Base-by-base conservation (phyloP, 768 basidiomycete species). In the Boletellus emodensis region DNA sequence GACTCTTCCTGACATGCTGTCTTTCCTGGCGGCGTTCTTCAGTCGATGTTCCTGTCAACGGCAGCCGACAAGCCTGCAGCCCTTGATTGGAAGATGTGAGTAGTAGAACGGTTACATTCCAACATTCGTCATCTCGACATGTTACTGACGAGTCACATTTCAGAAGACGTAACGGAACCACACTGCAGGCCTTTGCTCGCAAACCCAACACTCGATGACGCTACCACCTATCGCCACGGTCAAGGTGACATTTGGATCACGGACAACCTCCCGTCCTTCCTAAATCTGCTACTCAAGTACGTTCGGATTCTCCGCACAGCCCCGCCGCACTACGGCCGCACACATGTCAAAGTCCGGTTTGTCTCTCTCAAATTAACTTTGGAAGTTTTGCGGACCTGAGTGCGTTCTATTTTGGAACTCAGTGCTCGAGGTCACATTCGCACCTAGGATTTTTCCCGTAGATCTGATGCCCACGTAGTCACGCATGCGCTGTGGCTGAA, bases 251-350 rank as follows among this genome's bases (percentile, higher is more conserved):
- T 34, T 51, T 43, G 48, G 13, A 18, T 11, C 6, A n/a, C 42
- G 26, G 48, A 32, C 56, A 44, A 52, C 22, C 71, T 72, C 1
- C 18, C 69, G 11, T 83, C 80, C 6, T 84, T 28, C 75, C 55
- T 9, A 38, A 11, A 20, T 24, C 6, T 26, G 77, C 78, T 8
- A 69, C 70, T 20, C 65, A 59, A 6, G 54, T 63, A 20, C 60
- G 66, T 20, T 44, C 50, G 11, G 52, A 57, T 37, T 52, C 57
- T 39, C 34, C 51, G 3, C 58, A 52, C 40, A 51, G 48, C 36
- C 49, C 26, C n/a, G 44, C 52, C 46, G 36, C 50, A 44, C 58
- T 49, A 53, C 51, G 36, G 13, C 58, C 51, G 32, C 52, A 44
- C 56, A 53, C 57, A 60, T 53, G 56, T 48, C 57, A 55, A 56